Percentiles rank a stretch among this genome's conserved stretches.
phyloP scores from a whole-genome alignment of 345 rosid species.

The Populus simonii region DNA sequence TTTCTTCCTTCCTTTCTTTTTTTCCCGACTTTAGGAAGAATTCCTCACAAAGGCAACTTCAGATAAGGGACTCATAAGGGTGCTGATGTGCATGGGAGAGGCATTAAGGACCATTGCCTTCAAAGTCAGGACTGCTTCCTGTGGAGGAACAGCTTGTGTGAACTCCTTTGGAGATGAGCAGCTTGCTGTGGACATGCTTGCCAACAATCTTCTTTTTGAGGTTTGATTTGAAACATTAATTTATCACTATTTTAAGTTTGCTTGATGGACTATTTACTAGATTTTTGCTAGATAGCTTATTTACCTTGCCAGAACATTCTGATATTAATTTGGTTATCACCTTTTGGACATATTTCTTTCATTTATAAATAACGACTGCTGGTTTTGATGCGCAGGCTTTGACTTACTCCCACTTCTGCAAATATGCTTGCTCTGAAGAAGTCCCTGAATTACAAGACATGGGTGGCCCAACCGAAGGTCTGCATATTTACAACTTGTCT shows the following conservation, averaged over 20 bases:
- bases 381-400: constrained; percentile 54
- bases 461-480: constrained; percentile 97
- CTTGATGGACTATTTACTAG: background rate
- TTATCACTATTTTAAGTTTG: background rate
- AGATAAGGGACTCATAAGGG: constrained; percentile 70
- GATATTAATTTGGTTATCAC: background rate
- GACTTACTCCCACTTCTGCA: constrained; percentile 85
- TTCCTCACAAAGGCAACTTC: constrained; percentile 76
- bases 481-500: constrained; percentile 2
- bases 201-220: constrained; percentile 91
- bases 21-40: constrained; percentile 60
- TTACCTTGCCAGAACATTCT: background rate
- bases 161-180: constrained; percentile 96
- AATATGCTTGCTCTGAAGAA: constrained; percentile 96
- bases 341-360: background rate
- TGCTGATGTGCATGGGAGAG: constrained; percentile 92
- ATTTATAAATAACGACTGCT: background rate
- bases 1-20: background rate
- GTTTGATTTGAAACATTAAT: constrained; percentile 23
- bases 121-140: constrained; percentile 95
- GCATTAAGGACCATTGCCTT: constrained; percentile 85
- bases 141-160: constrained; percentile 94
- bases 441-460: constrained; percentile 94
- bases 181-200: constrained; percentile 96
- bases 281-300: background rate